phyloP scores from a whole-genome alignment of 805 yeast species.

The Barnettozyma wickerhamii region DNA sequence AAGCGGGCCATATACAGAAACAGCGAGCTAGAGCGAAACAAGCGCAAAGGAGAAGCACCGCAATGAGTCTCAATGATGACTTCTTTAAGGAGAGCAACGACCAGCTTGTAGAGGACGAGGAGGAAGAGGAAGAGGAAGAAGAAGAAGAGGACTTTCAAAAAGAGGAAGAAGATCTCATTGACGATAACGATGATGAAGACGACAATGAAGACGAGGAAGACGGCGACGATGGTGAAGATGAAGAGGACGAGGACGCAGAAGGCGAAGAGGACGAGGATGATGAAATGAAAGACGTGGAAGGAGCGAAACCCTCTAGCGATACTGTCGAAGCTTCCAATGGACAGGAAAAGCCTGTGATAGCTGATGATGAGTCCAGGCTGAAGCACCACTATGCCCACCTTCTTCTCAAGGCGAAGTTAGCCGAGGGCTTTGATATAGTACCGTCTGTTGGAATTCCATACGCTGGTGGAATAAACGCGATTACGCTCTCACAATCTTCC shows the following conservation, averaged over 20 bases:
- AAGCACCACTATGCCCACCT: constrained; percentile 29
- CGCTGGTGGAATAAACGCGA: constrained; percentile 68
- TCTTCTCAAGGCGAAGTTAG: constrained; percentile 41
- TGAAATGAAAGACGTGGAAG: constrained; percentile 18
- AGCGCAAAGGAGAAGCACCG: neutral
- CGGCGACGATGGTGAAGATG: constrained; percentile 26
- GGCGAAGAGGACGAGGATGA: constrained; percentile 27
- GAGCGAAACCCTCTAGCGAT: no score
- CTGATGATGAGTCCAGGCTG: constrained; percentile 12
- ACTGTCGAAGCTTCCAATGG: no score
- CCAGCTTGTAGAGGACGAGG: constrained; percentile 21
- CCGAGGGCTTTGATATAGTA: constrained; percentile 60
- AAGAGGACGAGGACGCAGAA: constrained; percentile 26
- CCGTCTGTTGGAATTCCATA: constrained; percentile 91
- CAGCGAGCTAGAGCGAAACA: no score
- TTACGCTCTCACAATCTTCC: constrained; percentile 75
- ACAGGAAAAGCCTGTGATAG: constrained; percentile 3
- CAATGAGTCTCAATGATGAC: constrained; percentile 17
- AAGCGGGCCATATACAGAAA: no score
- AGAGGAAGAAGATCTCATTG: constrained; percentile 18
- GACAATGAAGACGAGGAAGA: constrained; percentile 15
- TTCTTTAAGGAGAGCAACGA: constrained; percentile 22
- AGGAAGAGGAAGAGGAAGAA: constrained; percentile 24
- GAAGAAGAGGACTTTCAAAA: constrained; percentile 21
- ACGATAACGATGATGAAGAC: constrained; percentile 13